Conservation (phyloP, 2,329 filamentous ascomycete genomes). For the Talaromyces rugulosus region DNA sequence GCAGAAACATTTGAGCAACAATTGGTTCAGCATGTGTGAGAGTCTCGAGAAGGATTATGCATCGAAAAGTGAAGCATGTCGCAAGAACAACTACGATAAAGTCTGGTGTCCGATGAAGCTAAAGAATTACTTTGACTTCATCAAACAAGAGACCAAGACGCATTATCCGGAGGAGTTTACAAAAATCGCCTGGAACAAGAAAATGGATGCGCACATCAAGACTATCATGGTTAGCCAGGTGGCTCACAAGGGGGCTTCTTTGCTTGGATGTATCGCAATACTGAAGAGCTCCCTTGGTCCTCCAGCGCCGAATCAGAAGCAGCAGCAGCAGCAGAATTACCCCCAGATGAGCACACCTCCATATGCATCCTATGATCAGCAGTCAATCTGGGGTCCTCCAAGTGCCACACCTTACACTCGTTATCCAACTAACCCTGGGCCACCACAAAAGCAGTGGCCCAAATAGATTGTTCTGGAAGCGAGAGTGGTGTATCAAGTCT, state of each 20-base stretch:
- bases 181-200: not conserved
- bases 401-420: not conserved
- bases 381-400: not conserved
- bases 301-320: not conserved
- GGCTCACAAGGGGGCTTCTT: not conserved
- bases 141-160: not conserved
- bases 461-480: not conserved
- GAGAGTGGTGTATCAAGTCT: not conserved
- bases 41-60: not conserved
- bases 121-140: not conserved
- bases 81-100: not conserved
- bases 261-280: not conserved
- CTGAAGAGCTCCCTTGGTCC: not conserved
- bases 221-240: not conserved
- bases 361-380: not conserved
- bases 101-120: not conserved
- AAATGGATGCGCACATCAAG: not conserved
- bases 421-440: not conserved
- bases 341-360: not conserved
- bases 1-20: too few relatives aligned
- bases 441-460: not conserved
- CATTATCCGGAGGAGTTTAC: not conserved
- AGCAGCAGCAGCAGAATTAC: not conserved
- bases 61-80: not conserved
- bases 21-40: not conserved